Evolutionary conservation across 2,329 filamentous ascomycete species (phyloP), one percentile per base, ranked within the genome.

Genomic region (Hypoxylon sp.): DNA sequence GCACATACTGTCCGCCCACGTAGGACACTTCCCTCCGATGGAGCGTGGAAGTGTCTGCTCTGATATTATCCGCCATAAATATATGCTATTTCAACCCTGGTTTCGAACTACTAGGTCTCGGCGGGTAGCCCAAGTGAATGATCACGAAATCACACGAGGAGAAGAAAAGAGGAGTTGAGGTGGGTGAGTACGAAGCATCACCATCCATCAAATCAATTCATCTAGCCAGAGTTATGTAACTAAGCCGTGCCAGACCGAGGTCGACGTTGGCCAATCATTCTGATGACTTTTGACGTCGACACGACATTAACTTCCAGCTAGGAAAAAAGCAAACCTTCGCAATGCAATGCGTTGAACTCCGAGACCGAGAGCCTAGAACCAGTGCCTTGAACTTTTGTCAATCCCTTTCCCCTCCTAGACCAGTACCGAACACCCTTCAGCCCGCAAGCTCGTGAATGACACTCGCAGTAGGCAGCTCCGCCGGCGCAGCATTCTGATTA

Each of bases 1-100:
- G 38, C 26, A 67, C 70, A 60, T 77, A 78, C 3, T 65, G 55
- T 4, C 76, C 76, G 26, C 75, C 76, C 5, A 73, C 67, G 52
- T 75, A 77, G 65, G 77, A 76, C 0, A 54, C 48, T 9, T 62
- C 59, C 3, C 59, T 45, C n/a, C 20, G 43, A 33, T 62, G 48
- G 29, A 23, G 43, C 2, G 26, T 2, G 10, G 51, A 48, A 17
- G 26, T 10, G 13, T 33, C 24, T 23, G n/a, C 13, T 35, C 15
- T 26, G 2, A n/a, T 46, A 17, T 48, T 15, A 17, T 33, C 18
- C 9, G 41, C 48, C 55, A 62, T 33, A 3, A 3, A 33, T 15
- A 13, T 31, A 31, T 31, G 27, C 27, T 31, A 31, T 10, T 31
- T 13, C 4, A 37, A 37, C n/a, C 9, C 33, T 10, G 4, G 10